phyloP scores from a whole-genome alignment of 2,329 filamentous ascomycete genomes.

The Apiospora marii region DNA sequence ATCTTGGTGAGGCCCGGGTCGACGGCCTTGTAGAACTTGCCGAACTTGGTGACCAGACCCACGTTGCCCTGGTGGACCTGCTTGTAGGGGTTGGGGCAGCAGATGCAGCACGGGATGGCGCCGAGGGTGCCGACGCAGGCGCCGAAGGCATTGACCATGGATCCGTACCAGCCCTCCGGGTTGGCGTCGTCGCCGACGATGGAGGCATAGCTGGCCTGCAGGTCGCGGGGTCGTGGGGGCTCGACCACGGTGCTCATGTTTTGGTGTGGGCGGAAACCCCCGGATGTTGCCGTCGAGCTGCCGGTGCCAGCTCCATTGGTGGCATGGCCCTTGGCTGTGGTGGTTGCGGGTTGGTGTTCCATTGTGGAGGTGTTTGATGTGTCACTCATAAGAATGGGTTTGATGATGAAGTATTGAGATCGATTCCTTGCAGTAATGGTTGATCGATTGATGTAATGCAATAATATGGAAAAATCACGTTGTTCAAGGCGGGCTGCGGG shows the following conservation, averaged over 20 bases:
- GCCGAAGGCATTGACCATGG: slow-evolving; percentile 82
- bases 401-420: not conserved
- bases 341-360: slow-evolving; percentile 1
- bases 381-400: not conserved
- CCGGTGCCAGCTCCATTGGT: slow-evolving; percentile 18
- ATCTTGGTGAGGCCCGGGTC: slow-evolving; percentile 97
- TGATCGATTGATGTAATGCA: not conserved
- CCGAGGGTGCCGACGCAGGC: slow-evolving; percentile 78
- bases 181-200: slow-evolving; percentile 70
- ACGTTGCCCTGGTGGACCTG: slow-evolving; percentile 92
- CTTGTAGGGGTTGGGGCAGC: slow-evolving; percentile 96
- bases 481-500: not conserved
- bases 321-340: not conserved
- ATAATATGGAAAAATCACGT: not conserved
- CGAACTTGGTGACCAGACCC: slow-evolving; percentile 94
- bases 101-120: slow-evolving; percentile 88
- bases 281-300: not conserved
- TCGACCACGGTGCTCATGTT: slow-evolving; percentile 70
- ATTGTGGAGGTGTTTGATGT: slow-evolving; percentile 5
- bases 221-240: slow-evolving; percentile 81
- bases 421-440: not conserved
- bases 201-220: slow-evolving; percentile 82
- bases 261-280: slow-evolving; percentile 58
- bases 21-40: slow-evolving; percentile 91
- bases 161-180: slow-evolving; percentile 87